Conservation (phyloP, 495 filamentous ascomycete genomes). For the Penicillium coprophilum region DNA sequence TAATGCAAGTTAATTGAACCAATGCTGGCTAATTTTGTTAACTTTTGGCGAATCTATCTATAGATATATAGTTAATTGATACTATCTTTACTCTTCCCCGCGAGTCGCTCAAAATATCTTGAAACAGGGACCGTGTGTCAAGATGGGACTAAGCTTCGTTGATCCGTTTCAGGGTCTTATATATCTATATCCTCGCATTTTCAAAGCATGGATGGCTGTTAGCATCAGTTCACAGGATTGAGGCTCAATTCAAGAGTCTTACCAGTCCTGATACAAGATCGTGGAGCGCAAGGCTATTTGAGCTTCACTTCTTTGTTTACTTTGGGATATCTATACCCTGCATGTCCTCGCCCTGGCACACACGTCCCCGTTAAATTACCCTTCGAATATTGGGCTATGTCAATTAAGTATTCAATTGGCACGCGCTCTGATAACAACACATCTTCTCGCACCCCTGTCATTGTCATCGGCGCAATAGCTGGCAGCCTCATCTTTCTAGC, state of each 20-base stretch:
- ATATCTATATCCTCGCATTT: constrained; percentile 19
- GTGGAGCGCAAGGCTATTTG: neutral
- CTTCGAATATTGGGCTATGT: neutral
- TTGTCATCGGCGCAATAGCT: constrained; percentile 17
- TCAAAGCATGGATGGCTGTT: constrained; percentile 3
- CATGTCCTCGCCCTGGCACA: neutral
- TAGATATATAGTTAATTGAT: constrained; percentile 34
- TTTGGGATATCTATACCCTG: neutral
- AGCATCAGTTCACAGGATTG: constrained; percentile 1
- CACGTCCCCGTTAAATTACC: neutral
- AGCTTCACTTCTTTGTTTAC: neutral
- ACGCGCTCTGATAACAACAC: constrained; percentile 17
- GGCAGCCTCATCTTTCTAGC: constrained; percentile 17
- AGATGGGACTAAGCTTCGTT: constrained; percentile 19
- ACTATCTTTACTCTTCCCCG: constrained; percentile 22
- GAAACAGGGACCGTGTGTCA: constrained; percentile 29
- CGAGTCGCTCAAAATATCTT: constrained; percentile 22
- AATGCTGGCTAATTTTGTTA: constrained; percentile 26
- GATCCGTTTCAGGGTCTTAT: constrained; percentile 13
- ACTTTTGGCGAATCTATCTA: constrained; percentile 26
- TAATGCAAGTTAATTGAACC: constrained; percentile 11
- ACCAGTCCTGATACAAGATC: neutral
- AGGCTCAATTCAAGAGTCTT: neutral
- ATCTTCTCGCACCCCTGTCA: neutral
- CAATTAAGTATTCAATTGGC: neutral